These are phyloP conservation scores for Hypoxylon sp. DNA, from an alignment of 2,329 filamentous ascomycete species.

Conservation along the genomic window DNA sequence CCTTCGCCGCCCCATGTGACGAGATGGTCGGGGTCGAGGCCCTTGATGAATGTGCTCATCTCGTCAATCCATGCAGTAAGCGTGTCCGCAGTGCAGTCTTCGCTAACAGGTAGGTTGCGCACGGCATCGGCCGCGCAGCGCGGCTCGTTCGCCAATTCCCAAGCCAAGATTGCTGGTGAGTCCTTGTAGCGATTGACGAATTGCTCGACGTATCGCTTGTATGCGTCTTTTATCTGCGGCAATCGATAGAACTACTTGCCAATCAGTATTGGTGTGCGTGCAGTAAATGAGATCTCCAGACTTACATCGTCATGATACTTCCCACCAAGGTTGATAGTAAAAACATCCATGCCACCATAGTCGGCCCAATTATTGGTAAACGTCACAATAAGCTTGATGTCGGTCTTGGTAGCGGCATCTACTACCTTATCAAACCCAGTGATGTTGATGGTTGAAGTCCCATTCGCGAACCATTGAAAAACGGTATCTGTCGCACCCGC, in stretches of 20 bases:
- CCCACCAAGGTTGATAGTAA: constrained; percentile 63
- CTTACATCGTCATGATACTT: constrained; percentile 59
- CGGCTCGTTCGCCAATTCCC: constrained; percentile 73
- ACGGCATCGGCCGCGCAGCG: constrained; percentile 57
- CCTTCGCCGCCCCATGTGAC: constrained; percentile 68
- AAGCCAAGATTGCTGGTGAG: constrained; percentile 69
- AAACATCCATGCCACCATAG: constrained; percentile 68
- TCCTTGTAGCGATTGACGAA: constrained; percentile 67
- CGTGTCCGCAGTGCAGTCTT: constrained; percentile 51
- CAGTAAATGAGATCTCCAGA: constrained; percentile 1
- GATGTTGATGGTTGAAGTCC: constrained; percentile 55
- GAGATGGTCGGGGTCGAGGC: constrained; percentile 59
- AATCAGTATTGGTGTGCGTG: constrained; percentile 1
- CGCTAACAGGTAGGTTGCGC: constrained; percentile 56
- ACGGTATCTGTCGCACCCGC: constrained; percentile 55
- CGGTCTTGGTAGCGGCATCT: constrained; percentile 56
- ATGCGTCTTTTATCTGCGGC: constrained; percentile 60
- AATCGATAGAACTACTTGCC: constrained; percentile 55
- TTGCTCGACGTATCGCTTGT: constrained; percentile 65
- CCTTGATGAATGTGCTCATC: constrained; percentile 64
- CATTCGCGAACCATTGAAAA: constrained; percentile 57
- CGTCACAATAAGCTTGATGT: constrained; percentile 62
- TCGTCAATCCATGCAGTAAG: constrained; percentile 60
- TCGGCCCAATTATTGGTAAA: constrained; percentile 68
- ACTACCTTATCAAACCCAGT: constrained; percentile 62